These are phyloP conservation scores for Paulownia fortunei DNA, from an alignment of 257 asterid genomes.

Conservation along the genomic window DNA sequence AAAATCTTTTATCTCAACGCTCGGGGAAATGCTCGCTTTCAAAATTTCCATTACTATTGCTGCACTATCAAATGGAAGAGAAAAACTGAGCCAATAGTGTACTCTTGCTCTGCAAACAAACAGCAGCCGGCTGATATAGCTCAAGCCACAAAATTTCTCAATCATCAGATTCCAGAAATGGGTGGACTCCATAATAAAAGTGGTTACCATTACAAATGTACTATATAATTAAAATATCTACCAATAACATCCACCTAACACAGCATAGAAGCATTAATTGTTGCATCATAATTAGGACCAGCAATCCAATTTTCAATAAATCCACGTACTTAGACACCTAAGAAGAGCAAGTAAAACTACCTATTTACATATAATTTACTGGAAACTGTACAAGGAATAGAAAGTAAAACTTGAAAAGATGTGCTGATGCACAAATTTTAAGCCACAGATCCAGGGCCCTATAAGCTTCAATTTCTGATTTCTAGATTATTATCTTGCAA, in stretches of 20 bases:
- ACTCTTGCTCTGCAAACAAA: no score
- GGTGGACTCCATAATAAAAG: background rate
- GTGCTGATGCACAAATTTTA: conserved; percentile 6
- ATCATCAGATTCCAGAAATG: background rate
- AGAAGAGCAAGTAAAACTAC: background rate
- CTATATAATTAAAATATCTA: background rate
- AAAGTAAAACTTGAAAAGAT: conserved; percentile 13
- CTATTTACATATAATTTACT: background rate
- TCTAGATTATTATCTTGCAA: conserved; percentile 7
- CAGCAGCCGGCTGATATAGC: no score
- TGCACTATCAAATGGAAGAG: no score
- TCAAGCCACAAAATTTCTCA: no score
- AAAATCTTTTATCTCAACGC: no score
- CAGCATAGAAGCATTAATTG: background rate
- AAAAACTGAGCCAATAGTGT: background rate
- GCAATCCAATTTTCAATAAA: background rate
- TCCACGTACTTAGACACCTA: background rate
- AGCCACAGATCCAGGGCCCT: background rate
- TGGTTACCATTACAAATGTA: background rate
- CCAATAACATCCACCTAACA: conserved; percentile 19
- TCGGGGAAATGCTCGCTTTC: no score
- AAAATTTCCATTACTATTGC: no score
- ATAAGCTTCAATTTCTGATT: conserved; percentile 13
- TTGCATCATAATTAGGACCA: background rate
- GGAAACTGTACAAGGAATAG: conserved; percentile 1